Conservation (phyloP, 352 stramenopile species). For the Phytophthora agathidicida region DNA sequence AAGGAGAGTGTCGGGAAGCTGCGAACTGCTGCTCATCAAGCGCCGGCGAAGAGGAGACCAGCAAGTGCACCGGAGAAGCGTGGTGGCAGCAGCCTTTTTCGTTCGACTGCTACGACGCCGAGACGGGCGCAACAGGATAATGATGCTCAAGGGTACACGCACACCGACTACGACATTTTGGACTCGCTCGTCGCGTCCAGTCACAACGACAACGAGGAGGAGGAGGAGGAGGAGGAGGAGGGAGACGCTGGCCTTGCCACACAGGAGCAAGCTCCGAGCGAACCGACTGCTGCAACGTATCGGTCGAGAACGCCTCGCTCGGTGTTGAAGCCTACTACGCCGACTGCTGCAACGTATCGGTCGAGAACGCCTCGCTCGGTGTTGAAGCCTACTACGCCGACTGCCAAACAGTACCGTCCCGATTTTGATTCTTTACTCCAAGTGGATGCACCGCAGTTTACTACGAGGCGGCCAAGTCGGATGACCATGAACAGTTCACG, state of each 20-base stretch:
- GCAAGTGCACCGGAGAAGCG: conserved; percentile 10
- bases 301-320: conserved; percentile 8
- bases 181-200: conserved; percentile 41
- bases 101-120: conserved; percentile 1
- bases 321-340: conserved; percentile 9
- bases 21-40: neutral
- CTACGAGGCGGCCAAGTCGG: conserved; percentile 23
- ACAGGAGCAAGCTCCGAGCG: conserved; percentile 32
- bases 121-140: neutral
- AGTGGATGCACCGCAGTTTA: conserved; percentile 32
- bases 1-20: conserved; percentile 5
- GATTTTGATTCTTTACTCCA: conserved; percentile 57
- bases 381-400: conserved; percentile 13
- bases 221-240: conserved; percentile 16
- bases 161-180: conserved; percentile 42
- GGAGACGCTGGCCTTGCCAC: conserved; percentile 18
- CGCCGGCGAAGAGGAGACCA: conserved; percentile 19
- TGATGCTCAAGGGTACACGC: conserved; percentile 3
- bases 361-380: conserved; percentile 7
- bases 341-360: conserved; percentile 11
- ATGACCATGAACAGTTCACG: conserved; percentile 8
- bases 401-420: conserved; percentile 20
- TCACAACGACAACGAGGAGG: conserved; percentile 18
- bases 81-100: neutral
- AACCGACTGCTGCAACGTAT: conserved; percentile 25